Evolutionary conservation across 495 filamentous ascomycete species (phyloP), one percentile per base, ranked within the genome.

Genomic region (Poronia punctata): DNA sequence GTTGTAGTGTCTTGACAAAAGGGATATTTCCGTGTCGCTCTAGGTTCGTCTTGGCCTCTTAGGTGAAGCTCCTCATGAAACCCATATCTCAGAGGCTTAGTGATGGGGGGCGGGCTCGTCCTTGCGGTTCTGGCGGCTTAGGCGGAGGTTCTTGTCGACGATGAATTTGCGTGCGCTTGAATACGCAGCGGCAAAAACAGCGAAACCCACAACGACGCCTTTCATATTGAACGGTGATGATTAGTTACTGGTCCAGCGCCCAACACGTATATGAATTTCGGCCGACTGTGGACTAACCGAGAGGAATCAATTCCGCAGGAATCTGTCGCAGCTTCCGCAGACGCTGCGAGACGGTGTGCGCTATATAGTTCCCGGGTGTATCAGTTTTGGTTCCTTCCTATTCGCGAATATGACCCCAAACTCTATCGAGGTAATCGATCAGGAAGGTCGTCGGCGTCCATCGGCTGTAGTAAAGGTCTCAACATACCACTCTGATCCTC

Each of bases 341-440:
- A 53, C 93, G 84, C 71, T 99, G 92, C 32, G 92, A 96, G 68
- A 99, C 82, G 43, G 92, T 97, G 72, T 97, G 92, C 60, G 86
- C 92, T 98, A 53, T 49, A 26, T 45, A 20, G 38, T 35, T 4
- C 33, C n/a, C n/a, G n/a, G n/a, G n/a, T n/a, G n/a, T n/a, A n/a
- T n/a, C n/a, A n/a, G n/a, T n/a, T n/a, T n/a, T n/a, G n/a, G n/a
- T n/a, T n/a, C n/a, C n/a, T n/a, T n/a, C n/a, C n/a, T n/a, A n/a
- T n/a, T n/a, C n/a, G n/a, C n/a, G n/a, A n/a, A n/a, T n/a, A n/a
- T n/a, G n/a, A n/a, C n/a, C n/a, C n/a, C n/a, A n/a, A n/a, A n/a
- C n/a, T n/a, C n/a, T n/a, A 46, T 14, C 10, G 38, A 42, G 18
- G 20, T 26, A 7, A 22, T 23, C 9, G 32, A 8, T 24, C 14